Conservation (phyloP, 2,329 filamentous ascomycete species). For the Neofusicoccum laricinum region DNA sequence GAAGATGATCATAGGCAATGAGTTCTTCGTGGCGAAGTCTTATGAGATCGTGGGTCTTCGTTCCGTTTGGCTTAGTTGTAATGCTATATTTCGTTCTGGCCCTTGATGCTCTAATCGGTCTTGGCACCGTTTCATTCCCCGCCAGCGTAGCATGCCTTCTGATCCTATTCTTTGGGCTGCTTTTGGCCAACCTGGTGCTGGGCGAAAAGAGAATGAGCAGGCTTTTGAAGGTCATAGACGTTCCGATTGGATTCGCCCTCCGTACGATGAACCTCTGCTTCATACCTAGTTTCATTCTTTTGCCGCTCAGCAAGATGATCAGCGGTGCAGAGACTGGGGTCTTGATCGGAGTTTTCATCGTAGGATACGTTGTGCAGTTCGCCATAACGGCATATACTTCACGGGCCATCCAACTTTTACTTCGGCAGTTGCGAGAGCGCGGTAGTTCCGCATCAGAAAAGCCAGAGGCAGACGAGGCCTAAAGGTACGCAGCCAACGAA, state of each 20-base stretch:
- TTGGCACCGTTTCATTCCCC: conserved; percentile 55
- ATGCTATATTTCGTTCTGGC: conserved; percentile 43
- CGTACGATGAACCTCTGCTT: conserved; percentile 60
- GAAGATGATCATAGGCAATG: background rate
- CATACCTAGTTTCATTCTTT: conserved; percentile 57
- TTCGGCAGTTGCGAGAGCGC: background rate
- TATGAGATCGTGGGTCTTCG: conserved; percentile 45
- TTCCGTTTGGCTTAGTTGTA: conserved; percentile 44
- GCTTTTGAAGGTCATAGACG: conserved; percentile 51
- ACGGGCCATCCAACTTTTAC: background rate
- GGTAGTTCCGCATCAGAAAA: background rate
- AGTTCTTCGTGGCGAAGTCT: background rate
- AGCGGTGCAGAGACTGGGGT: conserved; percentile 55
- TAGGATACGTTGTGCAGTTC: conserved; percentile 50
- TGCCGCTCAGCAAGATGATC: conserved; percentile 56
- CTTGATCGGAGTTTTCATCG: conserved; percentile 56
- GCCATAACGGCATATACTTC: background rate
- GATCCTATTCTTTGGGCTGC: conserved; percentile 51
- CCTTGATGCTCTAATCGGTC: conserved; percentile 39
- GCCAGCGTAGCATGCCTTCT: conserved; percentile 60
- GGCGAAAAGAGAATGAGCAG: conserved; percentile 50
- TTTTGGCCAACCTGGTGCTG: conserved; percentile 47
- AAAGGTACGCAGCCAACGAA: background rate
- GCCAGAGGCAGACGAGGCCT: background rate
- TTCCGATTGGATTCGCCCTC: conserved; percentile 58